Evolutionary conservation across 148 eudicot genomes (phyloP).

Genomic region (Nyssa sinensis): DNA sequence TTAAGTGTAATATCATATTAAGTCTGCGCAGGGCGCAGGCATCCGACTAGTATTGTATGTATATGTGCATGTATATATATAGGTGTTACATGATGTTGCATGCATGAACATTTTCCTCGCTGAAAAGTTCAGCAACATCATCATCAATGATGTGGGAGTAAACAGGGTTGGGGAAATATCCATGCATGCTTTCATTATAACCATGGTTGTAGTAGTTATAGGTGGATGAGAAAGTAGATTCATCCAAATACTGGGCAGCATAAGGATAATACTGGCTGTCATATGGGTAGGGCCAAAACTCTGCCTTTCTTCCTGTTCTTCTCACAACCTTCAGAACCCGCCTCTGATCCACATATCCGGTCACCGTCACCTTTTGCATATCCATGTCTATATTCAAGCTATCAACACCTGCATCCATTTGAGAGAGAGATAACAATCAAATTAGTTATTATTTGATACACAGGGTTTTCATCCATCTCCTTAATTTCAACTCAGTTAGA

Average conservation of each 20-base stretch:
- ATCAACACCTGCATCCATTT: conserved; percentile 47
- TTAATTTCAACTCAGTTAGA: too few species aligned
- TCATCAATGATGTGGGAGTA: conserved; percentile 26
- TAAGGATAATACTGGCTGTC: conserved; percentile 37
- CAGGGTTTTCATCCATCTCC: too few species aligned
- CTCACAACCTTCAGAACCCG: conserved; percentile 42
- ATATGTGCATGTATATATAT: not conserved
- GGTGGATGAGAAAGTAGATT: conserved; percentile 30
- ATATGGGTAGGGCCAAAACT: conserved; percentile 44
- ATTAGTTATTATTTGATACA: too few species aligned
- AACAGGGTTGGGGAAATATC: conserved; percentile 30
- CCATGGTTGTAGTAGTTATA: conserved; percentile 49
- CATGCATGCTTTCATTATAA: conserved; percentile 37
- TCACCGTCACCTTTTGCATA: conserved; percentile 48
- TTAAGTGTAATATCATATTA: too few species aligned
- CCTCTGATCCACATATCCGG: conserved; percentile 34
- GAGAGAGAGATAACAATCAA: too few species aligned
- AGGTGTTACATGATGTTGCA: conserved; percentile 37
- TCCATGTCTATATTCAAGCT: conserved; percentile 51
- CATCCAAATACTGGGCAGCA: conserved; percentile 34
- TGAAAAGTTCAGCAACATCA: conserved; percentile 25
- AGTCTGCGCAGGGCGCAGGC: too few species aligned
- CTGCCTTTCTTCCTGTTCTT: conserved; percentile 42
- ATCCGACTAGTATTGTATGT: not conserved
- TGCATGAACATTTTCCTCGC: conserved; percentile 41